Conservation (phyloP, 192 early-diverging fungal species). For the Endogone sp. region DNA sequence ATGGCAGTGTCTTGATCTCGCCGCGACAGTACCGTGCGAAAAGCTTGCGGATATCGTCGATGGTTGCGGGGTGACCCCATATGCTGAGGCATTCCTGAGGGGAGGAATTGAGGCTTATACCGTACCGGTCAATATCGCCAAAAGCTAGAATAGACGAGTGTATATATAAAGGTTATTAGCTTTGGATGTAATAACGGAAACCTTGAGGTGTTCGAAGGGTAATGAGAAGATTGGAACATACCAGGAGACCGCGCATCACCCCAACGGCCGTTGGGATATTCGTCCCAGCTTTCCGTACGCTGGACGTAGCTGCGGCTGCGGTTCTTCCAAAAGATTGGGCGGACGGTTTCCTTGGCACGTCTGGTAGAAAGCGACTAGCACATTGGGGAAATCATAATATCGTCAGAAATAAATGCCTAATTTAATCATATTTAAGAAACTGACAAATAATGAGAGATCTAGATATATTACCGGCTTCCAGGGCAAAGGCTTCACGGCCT, state of each 20-base stretch:
- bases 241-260: slow-evolving; percentile 91
- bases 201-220: no score
- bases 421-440: background rate
- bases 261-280: slow-evolving; percentile 99
- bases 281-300: slow-evolving; percentile 86
- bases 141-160: slow-evolving; percentile 25
- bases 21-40: slow-evolving; percentile 81
- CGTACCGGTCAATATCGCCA: slow-evolving; percentile 69
- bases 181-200: no score
- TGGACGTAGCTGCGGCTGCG: slow-evolving; percentile 86
- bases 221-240: slow-evolving; percentile 3
- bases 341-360: slow-evolving; percentile 90
- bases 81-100: slow-evolving; percentile 43
- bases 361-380: slow-evolving; percentile 47
- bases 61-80: slow-evolving; percentile 72
- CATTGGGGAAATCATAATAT: background rate
- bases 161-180: no score
- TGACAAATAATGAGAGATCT: background rate
- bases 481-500: slow-evolving; percentile 65
- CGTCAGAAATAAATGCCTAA: background rate
- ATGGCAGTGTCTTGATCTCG: slow-evolving; percentile 74
- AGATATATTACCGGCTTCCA: slow-evolving; percentile 69
- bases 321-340: slow-evolving; percentile 99
- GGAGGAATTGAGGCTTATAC: slow-evolving; percentile 60
- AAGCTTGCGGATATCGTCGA: slow-evolving; percentile 63